A percentile compares a stretch with the other conserved stretches of the same genome.
Evolutionary conservation across 139 green algal species (phyloP).

Genomic region (Chlorella vulgaris): DNA sequence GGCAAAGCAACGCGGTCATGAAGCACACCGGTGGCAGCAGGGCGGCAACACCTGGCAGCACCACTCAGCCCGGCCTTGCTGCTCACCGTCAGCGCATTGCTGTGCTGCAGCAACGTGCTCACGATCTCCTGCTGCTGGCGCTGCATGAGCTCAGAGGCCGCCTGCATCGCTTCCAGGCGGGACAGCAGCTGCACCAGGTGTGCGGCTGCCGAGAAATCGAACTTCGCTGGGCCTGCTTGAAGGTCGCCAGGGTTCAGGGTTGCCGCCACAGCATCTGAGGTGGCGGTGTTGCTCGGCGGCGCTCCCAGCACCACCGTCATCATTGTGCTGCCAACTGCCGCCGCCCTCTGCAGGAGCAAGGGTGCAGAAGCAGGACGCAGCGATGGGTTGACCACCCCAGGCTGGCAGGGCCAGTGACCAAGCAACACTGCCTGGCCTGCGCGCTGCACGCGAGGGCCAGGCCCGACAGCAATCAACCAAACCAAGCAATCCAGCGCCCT

Average conservation of each 20-base stretch:
- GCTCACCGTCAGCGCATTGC: not conserved
- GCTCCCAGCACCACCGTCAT: too few species aligned
- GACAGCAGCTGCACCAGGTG: not conserved
- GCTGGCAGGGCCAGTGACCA: too few species aligned
- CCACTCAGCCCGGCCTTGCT: not conserved
- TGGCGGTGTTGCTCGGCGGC: too few species aligned
- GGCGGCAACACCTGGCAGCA: not conserved
- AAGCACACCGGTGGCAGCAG: not conserved
- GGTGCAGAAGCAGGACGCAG: too few species aligned
- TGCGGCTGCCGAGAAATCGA: not conserved
- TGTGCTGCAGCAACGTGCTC: not conserved
- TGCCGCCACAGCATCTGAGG: not conserved
- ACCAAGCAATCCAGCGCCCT: not conserved
- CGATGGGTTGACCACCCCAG: too few species aligned
- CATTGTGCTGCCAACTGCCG: too few species aligned
- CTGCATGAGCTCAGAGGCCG: not conserved
- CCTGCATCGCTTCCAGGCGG: not conserved
- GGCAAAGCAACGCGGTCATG: not conserved
- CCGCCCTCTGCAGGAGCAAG: too few species aligned
- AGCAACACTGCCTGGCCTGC: too few species aligned
- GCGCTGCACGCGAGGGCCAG: too few species aligned
- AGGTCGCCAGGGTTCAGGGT: not conserved
- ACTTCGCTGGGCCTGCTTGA: not conserved
- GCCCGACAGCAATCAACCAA: too few species aligned
- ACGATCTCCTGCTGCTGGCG: not conserved